Conservation (phyloP, 2,329 filamentous ascomycete genomes). For the Beauveria sp. region DNA sequence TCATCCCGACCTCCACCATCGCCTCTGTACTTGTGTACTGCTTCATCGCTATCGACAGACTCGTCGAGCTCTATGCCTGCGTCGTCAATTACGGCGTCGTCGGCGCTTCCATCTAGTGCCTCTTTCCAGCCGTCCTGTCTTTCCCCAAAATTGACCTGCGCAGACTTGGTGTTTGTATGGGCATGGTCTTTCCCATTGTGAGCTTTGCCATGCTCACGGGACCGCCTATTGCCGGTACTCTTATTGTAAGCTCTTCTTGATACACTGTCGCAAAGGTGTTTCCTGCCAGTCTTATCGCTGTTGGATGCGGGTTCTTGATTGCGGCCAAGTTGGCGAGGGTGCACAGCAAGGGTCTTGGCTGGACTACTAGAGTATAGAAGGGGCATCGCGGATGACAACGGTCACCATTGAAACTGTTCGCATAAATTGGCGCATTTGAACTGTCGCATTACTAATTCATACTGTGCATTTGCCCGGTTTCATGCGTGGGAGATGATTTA, state of each 20-base stretch:
- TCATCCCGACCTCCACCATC: conserved; percentile 39
- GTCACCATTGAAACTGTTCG: background rate
- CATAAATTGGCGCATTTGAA: background rate
- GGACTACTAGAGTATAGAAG: conserved; percentile 30
- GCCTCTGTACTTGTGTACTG: conserved; percentile 39
- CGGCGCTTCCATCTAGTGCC: conserved; percentile 52
- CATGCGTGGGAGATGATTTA: background rate
- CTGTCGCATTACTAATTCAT: too few relatives aligned
- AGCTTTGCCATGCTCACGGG: conserved; percentile 47
- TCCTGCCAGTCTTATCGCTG: conserved; percentile 32
- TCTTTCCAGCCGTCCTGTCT: conserved; percentile 54
- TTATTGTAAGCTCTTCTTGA: conserved; percentile 33
- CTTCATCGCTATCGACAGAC: conserved; percentile 50
- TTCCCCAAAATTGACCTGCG: conserved; percentile 44
- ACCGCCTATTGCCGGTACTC: conserved; percentile 42
- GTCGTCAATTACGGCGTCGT: conserved; percentile 54
- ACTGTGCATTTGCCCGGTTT: background rate
- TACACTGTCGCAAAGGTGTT: conserved; percentile 44
- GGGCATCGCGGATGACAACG: background rate
- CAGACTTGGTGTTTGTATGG: conserved; percentile 47
- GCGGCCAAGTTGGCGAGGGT: conserved; percentile 32
- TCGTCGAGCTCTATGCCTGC: conserved; percentile 52
- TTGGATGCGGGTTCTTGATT: conserved; percentile 32
- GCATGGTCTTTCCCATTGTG: conserved; percentile 50
- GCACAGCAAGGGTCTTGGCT: conserved; percentile 29